Evolutionary conservation across 2,329 filamentous ascomycete species (phyloP), one percentile per base, ranked within the genome.

Genomic region (Calonectria ilicicola): DNA sequence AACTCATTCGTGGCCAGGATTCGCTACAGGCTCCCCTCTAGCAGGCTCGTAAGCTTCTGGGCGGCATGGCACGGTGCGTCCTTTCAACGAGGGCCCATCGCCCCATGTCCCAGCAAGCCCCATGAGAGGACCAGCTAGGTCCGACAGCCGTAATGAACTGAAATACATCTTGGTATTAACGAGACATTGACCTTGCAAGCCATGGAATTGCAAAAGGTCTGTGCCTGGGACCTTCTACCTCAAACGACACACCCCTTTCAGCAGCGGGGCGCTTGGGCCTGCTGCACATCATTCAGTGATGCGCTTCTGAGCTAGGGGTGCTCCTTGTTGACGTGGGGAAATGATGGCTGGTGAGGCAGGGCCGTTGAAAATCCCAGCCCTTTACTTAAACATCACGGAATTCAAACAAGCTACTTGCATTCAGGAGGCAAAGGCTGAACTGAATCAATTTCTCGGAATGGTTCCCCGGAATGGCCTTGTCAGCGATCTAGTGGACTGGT

Each of bases 211-310:
- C 72, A 75, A 69, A 76, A 68, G 67, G 64, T 70, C 65, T 67
- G 40, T 67, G 67, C 65, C 62, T 64, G 56, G 65, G 69, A 74
- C 69, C 67, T 64, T 49, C 74, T 67, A 65, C 68, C 62, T 74
- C 67, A 74, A 72, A 70, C 66, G 64, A 62, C 67, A 77, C 72
- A 51, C 74, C 72, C 72, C 71, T 47, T 58, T 74, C 72, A n/a
- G 51, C 70, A 72, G 66, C 69, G 71, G 70, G 62, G 73, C 74
- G 78, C 76, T 79, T 75, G 72, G 78, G 69, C 78, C 78, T 77
- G 70, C 74, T 77, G 78, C 77, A 77, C 75, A 80, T 78, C 78
- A 80, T 78, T 72, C 72, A 75, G 65, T 68, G 72, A 74, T 75
- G 58, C 70, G 75, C 74, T 58, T 58, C 40, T 49, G 65, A 73